These are phyloP conservation scores for Colletotrichum graminicola DNA, from an alignment of 2,329 filamentous ascomycete species.

Conservation along the genomic window DNA sequence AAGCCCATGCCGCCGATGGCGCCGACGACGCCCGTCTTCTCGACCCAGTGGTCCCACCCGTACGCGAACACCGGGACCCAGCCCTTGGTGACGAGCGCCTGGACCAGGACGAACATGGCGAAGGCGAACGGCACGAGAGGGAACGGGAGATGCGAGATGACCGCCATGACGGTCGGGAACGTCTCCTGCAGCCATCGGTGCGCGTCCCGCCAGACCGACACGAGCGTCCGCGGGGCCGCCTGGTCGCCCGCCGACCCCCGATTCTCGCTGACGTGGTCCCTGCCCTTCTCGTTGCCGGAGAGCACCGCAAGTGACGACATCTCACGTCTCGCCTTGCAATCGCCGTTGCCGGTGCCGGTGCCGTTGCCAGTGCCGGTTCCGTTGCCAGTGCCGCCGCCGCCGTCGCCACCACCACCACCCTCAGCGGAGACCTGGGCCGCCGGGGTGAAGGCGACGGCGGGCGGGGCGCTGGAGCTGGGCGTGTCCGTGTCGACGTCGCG, in stretches of 20 bases:
- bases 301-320: neutral
- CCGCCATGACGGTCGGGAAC: conserved; percentile 76
- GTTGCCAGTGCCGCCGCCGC: too few species aligned
- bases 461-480: neutral
- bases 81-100: conserved; percentile 78
- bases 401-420: neutral
- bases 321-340: neutral
- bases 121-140: conserved; percentile 79
- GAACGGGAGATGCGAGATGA: conserved; percentile 74
- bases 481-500: neutral
- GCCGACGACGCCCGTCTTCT: conserved; percentile 76
- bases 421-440: neutral
- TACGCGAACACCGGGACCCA: conserved; percentile 81
- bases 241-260: neutral
- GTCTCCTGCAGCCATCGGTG: conserved; percentile 76
- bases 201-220: conserved; percentile 59
- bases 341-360: too few species aligned
- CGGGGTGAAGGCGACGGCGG: conserved; percentile 23
- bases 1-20: conserved; percentile 80
- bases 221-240: conserved; percentile 58
- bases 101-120: conserved; percentile 80
- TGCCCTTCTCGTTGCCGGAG: conserved; percentile 19
- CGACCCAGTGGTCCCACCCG: conserved; percentile 80
- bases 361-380: too few species aligned
- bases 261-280: conserved; percentile 12